Evolutionary conservation across 2,329 filamentous ascomycete genomes (phyloP).

Genomic region (Xylaria multiplex): DNA sequence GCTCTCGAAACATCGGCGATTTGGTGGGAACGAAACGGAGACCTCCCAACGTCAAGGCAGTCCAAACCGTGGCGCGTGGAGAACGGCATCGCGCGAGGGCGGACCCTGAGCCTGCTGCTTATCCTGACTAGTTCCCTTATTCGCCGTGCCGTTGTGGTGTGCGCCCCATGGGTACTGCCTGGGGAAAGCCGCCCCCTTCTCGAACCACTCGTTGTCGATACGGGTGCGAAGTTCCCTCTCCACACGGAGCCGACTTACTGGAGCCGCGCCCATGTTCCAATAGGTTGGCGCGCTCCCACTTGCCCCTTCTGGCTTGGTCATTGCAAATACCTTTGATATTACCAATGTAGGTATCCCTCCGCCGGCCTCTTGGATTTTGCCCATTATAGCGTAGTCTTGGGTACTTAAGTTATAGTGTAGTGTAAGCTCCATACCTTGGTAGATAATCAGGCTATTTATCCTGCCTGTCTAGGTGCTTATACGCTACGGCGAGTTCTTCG

Average conservation of each 20-base stretch:
- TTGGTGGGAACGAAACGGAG: slow-evolving; percentile 1
- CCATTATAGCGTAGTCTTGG: background rate
- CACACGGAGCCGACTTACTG: slow-evolving; percentile 22
- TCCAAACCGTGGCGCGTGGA: slow-evolving; percentile 10
- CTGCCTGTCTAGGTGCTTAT: too few relatives aligned
- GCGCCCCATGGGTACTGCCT: slow-evolving; percentile 3
- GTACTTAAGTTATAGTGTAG: background rate
- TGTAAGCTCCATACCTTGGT: background rate
- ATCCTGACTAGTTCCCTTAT: background rate
- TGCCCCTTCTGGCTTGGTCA: background rate
- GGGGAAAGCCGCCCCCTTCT: slow-evolving; percentile 6
- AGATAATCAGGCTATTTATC: background rate
- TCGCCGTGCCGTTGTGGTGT: background rate
- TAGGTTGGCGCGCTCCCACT: slow-evolving; percentile 17
- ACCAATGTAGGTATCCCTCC: background rate
- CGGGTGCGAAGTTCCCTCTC: slow-evolving; percentile 11
- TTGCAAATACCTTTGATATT: slow-evolving; percentile 9
- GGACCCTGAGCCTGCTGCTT: background rate
- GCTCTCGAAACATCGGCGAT: background rate
- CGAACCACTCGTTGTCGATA: background rate
- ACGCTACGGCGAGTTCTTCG: too few relatives aligned
- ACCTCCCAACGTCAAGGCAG: background rate
- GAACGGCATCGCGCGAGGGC: slow-evolving; percentile 11
- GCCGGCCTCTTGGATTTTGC: background rate
- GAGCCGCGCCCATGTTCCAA: slow-evolving; percentile 13